Percentiles rank a stretch among this genome's conserved stretches.
These are phyloP conservation scores for Gossypium herbaceum DNA, from an alignment of 345 rosid genomes.

Conservation along the genomic window DNA sequence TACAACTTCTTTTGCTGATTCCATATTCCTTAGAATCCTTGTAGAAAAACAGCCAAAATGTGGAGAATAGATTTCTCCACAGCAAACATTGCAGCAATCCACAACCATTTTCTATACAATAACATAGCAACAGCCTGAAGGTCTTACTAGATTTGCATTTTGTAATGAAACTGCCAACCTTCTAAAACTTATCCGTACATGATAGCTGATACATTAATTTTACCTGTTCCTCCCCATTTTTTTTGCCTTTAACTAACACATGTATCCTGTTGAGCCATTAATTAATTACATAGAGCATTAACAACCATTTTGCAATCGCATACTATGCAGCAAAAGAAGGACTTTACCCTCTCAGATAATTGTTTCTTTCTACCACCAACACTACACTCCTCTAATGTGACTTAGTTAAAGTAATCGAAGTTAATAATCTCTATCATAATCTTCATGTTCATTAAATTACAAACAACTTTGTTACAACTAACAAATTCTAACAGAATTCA, in stretches of 20 bases:
- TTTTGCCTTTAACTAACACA: background rate
- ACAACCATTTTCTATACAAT: background rate
- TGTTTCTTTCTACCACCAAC: background rate
- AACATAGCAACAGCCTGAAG: background rate
- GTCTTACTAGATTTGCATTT: background rate
- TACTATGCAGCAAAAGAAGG: background rate
- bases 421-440: background rate
- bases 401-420: background rate
- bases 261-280: background rate
- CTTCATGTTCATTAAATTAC: background rate
- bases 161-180: slow-evolving; percentile 3
- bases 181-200: background rate
- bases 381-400: background rate
- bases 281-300: background rate
- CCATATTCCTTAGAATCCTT: background rate
- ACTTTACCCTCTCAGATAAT: background rate
- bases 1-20: background rate
- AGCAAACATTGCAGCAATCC: background rate
- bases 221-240: background rate
- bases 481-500: background rate
- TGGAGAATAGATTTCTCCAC: background rate
- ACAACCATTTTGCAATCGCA: background rate
- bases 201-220: background rate
- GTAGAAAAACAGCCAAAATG: background rate
- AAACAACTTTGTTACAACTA: background rate